These are phyloP conservation scores for Trapa incisa DNA, from an alignment of 345 rosid genomes.

Conservation along the genomic window DNA sequence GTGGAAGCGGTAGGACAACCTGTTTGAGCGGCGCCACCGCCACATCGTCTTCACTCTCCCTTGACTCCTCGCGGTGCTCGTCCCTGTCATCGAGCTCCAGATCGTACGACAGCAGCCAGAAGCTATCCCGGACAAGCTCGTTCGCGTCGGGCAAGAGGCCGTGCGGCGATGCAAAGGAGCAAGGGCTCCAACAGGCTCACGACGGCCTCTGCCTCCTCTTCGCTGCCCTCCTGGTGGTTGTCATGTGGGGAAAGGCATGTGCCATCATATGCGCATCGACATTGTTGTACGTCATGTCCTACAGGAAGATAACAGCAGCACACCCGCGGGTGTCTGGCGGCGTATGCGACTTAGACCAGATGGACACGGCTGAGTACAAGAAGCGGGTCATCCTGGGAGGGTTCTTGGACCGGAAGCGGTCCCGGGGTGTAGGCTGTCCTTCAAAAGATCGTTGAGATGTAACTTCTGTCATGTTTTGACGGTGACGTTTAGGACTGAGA, in stretches of 20 bases:
- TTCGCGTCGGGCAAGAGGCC: background rate
- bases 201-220: conserved; percentile 19
- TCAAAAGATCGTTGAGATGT: background rate
- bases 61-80: background rate
- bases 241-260: conserved; percentile 40
- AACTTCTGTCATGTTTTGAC: no score
- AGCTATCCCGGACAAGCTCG: background rate
- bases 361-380: conserved; percentile 18
- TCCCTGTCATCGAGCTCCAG: conserved; percentile 3
- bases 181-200: background rate
- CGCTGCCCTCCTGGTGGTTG: conserved; percentile 21
- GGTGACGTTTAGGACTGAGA: no score
- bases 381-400: conserved; percentile 32
- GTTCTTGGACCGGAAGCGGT: conserved; percentile 15
- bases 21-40: background rate
- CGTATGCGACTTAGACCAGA: background rate
- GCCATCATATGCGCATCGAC: conserved; percentile 42
- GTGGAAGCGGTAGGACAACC: background rate
- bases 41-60: background rate
- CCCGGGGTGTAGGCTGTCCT: background rate
- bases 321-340: no score
- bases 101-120: background rate
- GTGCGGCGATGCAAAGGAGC: background rate
- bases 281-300: conserved; percentile 23
- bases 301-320: background rate